These are phyloP conservation scores for Fusarium sterilihyphosum DNA, from an alignment of 2,329 filamentous ascomycete genomes.

Conservation along the genomic window DNA sequence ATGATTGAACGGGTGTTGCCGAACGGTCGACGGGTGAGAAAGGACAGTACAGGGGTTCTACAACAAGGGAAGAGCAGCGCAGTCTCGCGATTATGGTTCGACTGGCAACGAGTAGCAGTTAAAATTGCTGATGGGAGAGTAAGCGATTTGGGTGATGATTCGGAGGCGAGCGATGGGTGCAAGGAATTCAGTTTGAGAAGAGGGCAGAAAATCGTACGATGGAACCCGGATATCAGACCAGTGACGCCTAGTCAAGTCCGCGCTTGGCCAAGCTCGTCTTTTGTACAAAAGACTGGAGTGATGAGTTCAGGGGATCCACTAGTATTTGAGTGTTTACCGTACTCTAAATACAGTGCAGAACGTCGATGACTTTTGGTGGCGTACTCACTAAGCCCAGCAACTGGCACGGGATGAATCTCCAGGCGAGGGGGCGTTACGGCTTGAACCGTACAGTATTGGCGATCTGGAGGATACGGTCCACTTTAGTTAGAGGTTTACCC, in stretches of 20 bases:
- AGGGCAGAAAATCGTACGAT: slow-evolving; percentile 47
- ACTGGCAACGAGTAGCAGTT: slow-evolving; percentile 36
- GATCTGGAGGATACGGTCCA: not conserved
- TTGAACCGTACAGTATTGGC: slow-evolving; percentile 7
- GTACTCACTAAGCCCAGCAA: not conserved
- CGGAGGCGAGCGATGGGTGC: slow-evolving; percentile 37
- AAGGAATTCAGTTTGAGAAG: slow-evolving; percentile 44
- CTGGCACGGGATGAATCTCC: slow-evolving; percentile 2
- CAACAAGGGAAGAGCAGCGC: slow-evolving; percentile 29
- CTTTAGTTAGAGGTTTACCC: not conserved
- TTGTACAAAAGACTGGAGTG: slow-evolving; percentile 7
- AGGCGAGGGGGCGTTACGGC: not conserved
- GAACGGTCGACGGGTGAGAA: slow-evolving; percentile 36
- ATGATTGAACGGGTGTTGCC: slow-evolving; percentile 43
- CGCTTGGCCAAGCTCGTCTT: slow-evolving; percentile 37
- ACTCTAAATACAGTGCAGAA: slow-evolving; percentile 27
- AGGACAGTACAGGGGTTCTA: slow-evolving; percentile 33
- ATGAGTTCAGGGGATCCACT: slow-evolving; percentile 28
- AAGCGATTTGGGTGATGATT: slow-evolving; percentile 32
- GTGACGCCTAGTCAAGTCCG: slow-evolving; percentile 36
- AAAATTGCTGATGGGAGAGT: slow-evolving; percentile 35
- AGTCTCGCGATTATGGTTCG: slow-evolving; percentile 41
- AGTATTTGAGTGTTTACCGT: not conserved
- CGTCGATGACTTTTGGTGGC: not conserved
- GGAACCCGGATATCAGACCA: slow-evolving; percentile 45